Evolutionary conservation across 2,329 filamentous ascomycete genomes (phyloP), one percentile per base, ranked within the genome.

Genomic region (Gremmenia infestans): DNA sequence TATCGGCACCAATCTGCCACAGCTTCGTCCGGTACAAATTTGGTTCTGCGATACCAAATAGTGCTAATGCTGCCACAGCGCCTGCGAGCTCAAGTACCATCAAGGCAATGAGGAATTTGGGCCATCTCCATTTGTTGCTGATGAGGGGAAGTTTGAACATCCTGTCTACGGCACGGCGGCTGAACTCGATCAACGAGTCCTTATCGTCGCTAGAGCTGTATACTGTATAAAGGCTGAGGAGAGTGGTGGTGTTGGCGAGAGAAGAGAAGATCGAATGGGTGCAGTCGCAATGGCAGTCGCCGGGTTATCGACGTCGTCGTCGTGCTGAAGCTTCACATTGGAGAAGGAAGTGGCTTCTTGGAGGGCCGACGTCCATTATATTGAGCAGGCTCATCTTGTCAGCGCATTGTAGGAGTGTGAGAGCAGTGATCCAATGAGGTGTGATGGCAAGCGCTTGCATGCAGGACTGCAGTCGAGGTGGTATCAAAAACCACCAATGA

Each of bases 1-100:
- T 76, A 53, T 86, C 78, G 57, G 77, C 83, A 60, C 89, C 89
- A 65, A 91, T 83, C 67, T 79, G 76, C 89, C 89, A 93, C 65
- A 92, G 74, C 62, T 79, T 81, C 8, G 83, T 85, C 48, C 88
- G 82, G 71, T 86, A 92, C 53, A 85, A 77, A 69, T 91, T 81
- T 15, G 88, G 88, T 63, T 88, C 84, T 36, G 87, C 81, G 65
- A 92, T 83, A 63, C 83, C 87, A 68, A 88, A 89, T 52, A 92
- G 78, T 39, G 88, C 79, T 60, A 93, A 79, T 50, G 81, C 74
- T 15, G 83, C 79, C 54, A 93, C 76, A 23, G 85, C 81, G 60
- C 85, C 79, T 39, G 74, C 72, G 52, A 92, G 78, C 73, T 93
- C 89, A 51, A 84, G 67, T 50, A 81, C 66, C 75, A 92, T 81